Conservation (phyloP, 208 protist species). For the Trypanosoma boissoni region DNA sequence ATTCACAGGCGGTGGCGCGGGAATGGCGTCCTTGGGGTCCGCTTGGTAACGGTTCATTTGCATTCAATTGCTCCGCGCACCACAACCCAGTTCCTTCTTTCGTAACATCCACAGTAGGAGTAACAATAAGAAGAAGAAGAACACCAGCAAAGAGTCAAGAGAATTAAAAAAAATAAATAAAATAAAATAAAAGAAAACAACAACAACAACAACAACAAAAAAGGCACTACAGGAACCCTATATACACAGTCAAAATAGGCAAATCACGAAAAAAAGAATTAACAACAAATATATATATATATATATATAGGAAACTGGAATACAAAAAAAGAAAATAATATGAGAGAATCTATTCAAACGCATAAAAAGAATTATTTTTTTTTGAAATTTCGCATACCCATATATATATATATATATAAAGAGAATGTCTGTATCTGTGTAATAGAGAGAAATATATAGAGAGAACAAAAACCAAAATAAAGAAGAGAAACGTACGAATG, state of each 20-base stretch:
- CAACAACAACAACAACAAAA: background rate
- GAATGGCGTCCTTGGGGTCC: background rate
- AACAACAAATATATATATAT: background rate
- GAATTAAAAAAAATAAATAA: constrained; percentile 3
- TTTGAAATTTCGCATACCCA: too few relatives aligned
- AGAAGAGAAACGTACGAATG: constrained; percentile 7
- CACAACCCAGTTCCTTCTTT: background rate
- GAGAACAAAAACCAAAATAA: background rate
- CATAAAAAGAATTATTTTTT: too few relatives aligned
- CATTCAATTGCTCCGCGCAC: too few relatives aligned
- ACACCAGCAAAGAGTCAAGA: background rate
- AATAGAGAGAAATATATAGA: constrained; percentile 6
- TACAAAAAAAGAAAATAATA: too few relatives aligned
- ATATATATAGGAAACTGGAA: too few relatives aligned
- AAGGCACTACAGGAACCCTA: background rate
- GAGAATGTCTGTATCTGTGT: background rate
- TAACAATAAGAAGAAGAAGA: constrained; percentile 10
- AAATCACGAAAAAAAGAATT: background rate
- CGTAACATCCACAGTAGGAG: background rate
- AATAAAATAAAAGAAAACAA: background rate
- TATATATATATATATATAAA: background rate
- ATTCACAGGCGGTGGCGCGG: background rate
- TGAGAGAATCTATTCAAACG: too few relatives aligned
- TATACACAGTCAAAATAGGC: background rate
- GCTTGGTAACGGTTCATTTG: background rate